Conservation (phyloP, 345 rosid species). For the Syzygium aqueum region DNA sequence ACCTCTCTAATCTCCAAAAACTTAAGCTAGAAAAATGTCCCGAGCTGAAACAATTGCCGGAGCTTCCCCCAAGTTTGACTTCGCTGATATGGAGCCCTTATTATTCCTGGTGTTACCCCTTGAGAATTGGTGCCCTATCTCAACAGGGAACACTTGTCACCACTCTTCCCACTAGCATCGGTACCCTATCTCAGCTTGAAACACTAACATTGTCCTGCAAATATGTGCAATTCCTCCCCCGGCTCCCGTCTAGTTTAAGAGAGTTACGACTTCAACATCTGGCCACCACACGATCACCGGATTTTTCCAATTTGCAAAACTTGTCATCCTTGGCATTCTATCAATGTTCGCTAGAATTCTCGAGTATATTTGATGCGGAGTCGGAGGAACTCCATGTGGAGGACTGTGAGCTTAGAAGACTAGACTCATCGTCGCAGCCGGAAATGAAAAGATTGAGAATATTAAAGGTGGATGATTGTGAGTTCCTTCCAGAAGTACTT, state of each 20-base stretch:
- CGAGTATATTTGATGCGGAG: not conserved
- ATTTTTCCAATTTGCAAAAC: not conserved
- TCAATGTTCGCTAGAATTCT: not conserved
- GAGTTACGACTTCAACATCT: not conserved
- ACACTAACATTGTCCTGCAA: not conserved
- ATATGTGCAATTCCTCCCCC: not conserved
- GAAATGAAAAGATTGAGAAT: not conserved
- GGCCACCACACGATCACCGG: not conserved
- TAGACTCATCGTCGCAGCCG: too few relatives aligned
- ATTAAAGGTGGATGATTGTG: accelerated
- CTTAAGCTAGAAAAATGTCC: not conserved
- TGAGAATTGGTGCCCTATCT: too few relatives aligned
- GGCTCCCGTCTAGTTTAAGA: not conserved
- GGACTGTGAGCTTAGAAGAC: not conserved
- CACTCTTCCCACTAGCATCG: not conserved
- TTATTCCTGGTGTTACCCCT: too few relatives aligned
- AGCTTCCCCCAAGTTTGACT: not conserved
- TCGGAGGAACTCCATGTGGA: not conserved
- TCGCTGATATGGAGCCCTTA: not conserved
- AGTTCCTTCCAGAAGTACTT: not conserved
- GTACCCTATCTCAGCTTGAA: not conserved
- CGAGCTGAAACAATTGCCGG: not conserved
- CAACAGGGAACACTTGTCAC: too few relatives aligned
- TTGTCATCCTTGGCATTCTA: not conserved
- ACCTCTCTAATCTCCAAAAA: not conserved